These are phyloP conservation scores for Malassezia furfur DNA, from an alignment of 1,284 basidiomycete species.

Conservation along the genomic window DNA sequence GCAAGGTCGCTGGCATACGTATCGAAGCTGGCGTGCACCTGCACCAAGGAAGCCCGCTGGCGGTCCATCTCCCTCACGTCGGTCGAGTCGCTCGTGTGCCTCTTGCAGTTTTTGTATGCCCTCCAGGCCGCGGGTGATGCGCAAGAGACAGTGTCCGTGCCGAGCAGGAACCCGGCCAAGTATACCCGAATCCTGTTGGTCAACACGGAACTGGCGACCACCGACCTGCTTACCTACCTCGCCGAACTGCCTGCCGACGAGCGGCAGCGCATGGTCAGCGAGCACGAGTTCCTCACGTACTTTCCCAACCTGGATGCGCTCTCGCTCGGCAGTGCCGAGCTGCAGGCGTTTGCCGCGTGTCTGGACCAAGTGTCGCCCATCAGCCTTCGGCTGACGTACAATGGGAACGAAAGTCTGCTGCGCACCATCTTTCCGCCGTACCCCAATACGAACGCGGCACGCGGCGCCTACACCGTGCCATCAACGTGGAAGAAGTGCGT, in stretches of 20 bases:
- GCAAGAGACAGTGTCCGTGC: not conserved
- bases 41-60: constrained; percentile 25
- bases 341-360: constrained; percentile 18
- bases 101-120: constrained; percentile 10
- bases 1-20: constrained; percentile 26
- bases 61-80: constrained; percentile 19
- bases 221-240: constrained; percentile 4
- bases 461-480: not conserved
- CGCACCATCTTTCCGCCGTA: constrained; percentile 9
- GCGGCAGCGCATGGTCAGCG: not conserved
- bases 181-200: constrained; percentile 22
- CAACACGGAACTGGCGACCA: constrained; percentile 12
- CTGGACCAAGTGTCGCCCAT: not conserved
- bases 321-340: constrained; percentile 11
- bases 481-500: not conserved
- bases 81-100: not conserved
- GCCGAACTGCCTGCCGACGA: not conserved
- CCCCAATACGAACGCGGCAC: not conserved
- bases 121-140: not conserved
- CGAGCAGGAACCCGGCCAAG: not conserved
- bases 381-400: not conserved
- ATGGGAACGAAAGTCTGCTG: not conserved
- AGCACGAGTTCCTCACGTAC: not conserved
- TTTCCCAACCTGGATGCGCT: constrained; percentile 4
- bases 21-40: constrained; percentile 23